A percentile compares a stretch with the other conserved stretches of the same genome.
Conservation (phyloP, 2,329 filamentous ascomycete species). For the Calonectria montana region DNA sequence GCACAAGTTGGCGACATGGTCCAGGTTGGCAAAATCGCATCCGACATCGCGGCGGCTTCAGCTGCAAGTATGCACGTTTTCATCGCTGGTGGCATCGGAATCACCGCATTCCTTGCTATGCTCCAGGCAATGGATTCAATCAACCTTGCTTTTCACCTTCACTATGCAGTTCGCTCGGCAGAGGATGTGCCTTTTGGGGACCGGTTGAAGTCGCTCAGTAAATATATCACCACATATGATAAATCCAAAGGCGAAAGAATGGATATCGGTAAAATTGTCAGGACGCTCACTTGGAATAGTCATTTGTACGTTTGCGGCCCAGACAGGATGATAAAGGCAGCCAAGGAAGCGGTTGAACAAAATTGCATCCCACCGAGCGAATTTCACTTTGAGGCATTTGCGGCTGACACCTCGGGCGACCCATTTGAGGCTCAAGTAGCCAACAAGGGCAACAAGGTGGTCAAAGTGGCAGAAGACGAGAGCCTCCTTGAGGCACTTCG, state of each 20-base stretch:
- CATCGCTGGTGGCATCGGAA: conserved; percentile 73
- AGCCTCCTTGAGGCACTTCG: conserved; percentile 62
- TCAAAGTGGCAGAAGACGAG: conserved; percentile 62
- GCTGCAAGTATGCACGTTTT: conserved; percentile 70
- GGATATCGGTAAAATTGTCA: conserved; percentile 63
- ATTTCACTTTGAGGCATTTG: conserved; percentile 72
- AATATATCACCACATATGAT: conserved; percentile 64
- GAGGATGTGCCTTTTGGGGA: conserved; percentile 66
- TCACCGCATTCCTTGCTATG: conserved; percentile 71
- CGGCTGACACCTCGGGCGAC: conserved; percentile 64
- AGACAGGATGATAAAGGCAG: conserved; percentile 65
- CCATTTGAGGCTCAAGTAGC: conserved; percentile 68
- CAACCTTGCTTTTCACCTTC: conserved; percentile 63
- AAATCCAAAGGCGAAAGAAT: conserved; percentile 62
- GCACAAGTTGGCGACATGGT: conserved; percentile 61
- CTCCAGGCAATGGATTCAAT: conserved; percentile 55
- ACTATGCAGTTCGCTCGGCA: conserved; percentile 67
- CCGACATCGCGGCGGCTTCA: conserved; percentile 57
- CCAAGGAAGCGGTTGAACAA: conserved; percentile 52
- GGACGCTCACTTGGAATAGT: conserved; percentile 61
- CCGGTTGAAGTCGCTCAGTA: conserved; percentile 55
- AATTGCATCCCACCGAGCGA: conserved; percentile 60
- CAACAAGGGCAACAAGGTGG: conserved; percentile 49
- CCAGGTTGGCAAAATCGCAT: conserved; percentile 62
- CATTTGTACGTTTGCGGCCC: conserved; percentile 73